Evolutionary conservation across 768 basidiomycete genomes (phyloP), one percentile per base, ranked within the genome.

Genomic region (Collybiopsis confluens): DNA sequence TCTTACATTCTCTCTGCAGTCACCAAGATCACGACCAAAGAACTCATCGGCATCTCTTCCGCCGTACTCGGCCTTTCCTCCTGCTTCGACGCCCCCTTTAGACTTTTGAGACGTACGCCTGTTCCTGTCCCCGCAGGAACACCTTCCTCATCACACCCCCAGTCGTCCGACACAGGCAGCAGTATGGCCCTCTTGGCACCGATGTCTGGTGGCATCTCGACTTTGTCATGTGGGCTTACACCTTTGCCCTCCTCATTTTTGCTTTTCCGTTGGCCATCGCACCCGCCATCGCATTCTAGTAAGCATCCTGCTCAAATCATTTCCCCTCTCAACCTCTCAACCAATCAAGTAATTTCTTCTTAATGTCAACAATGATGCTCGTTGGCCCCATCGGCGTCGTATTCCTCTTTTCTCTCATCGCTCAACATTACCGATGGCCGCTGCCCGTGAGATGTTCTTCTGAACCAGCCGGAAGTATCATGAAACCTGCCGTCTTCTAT

Each of bases 401-500:
- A 4, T 67, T 66, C 49, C 54, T 66, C 24, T 53, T 64, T 21
- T 67, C 68, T 2, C 56, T 67, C 15, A 60, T 68, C 47, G 52
- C 58, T 13, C 23, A 36, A 9, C 42, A 53, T 13, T 53, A 44
- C 20, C 6, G 26, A 16, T 63, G 60, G 15, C 63, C 49, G 18
- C 54, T 66, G 2, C 64, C 64, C 38, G 58, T 62, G 36, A 59
- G 62, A 16, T 67, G 64, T 45, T 70, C 67, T 20, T 67, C 66
- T 20, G 68, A 68, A 47, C 63, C 63, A 20, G 50, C 55, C 18
- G 66, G 68, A 2, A 54, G 54, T 27, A 51, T 36, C 10, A 70
- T 68, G 67, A 68, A 68, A 58, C 65, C 67, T 26, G 67, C 64
- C 5, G 66, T 62, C 4, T 68, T 66, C 56, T 68, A 68, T 56